Conservation (phyloP, 257 asterid species). For the Rhazya stricta region DNA sequence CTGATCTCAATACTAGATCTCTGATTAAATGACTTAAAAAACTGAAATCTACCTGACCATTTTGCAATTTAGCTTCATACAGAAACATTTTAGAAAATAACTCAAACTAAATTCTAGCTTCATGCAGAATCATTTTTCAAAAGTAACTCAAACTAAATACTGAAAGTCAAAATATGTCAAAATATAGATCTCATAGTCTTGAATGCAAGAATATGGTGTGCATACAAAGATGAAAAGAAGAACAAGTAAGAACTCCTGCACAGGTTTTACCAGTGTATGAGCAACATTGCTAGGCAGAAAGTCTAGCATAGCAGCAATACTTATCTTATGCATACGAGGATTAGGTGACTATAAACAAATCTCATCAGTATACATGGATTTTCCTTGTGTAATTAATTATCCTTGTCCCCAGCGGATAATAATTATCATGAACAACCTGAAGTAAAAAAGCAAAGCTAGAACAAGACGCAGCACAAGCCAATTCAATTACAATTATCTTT, state of each 20-base stretch:
- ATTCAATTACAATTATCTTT: background rate
- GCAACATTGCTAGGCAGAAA: constrained; percentile 3
- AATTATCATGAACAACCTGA: background rate
- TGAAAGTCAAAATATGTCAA: no score
- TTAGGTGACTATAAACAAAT: background rate
- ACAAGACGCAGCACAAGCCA: background rate
- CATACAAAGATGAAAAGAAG: background rate
- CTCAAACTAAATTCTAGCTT: background rate
- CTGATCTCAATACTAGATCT: background rate
- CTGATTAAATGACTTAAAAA: background rate
- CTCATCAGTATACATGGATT: background rate
- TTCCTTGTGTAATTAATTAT: background rate
- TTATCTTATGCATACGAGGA: background rate
- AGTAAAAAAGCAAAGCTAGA: background rate
- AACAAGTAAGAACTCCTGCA: background rate
- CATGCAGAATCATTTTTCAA: background rate
- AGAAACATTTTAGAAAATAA: background rate
- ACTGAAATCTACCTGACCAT: background rate
- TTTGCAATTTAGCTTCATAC: background rate
- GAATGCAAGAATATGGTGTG: background rate
- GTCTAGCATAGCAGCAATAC: background rate
- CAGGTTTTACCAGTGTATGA: background rate
- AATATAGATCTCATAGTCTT: background rate
- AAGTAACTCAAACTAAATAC: background rate
- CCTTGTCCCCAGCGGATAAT: background rate